Base-by-base conservation (phyloP, 352 stramenopile species). In the Phytophthora hybrid region DNA sequence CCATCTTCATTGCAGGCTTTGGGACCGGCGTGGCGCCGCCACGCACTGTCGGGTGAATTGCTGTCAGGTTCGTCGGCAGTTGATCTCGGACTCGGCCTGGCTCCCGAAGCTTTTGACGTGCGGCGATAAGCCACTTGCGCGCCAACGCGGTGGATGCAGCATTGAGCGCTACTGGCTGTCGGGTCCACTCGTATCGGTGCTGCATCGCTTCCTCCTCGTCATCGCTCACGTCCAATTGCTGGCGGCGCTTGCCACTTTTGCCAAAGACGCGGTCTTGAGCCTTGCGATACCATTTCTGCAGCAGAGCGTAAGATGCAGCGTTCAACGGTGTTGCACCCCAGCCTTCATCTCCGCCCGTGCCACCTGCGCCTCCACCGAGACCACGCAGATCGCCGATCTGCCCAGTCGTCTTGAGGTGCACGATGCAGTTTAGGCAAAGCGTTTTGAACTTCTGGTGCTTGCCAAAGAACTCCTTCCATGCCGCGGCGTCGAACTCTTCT, bases 381-480 rank as follows among this genome's bases (percentile, higher is more conserved):
- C 76, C 76, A 26, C 72, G 78, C 8, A 68, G 64, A 59, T 57
- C 61, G 9, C 59, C 55, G 11, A 82, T 57, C 31, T 71, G 76
- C 21, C 68, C 77, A 11, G 61, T 84, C 18, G 72, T 87, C 70
- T 80, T 89, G 49, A 97, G 66, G 66, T 97, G 86, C 16, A 92
- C 83, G 37, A 98, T 85, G 73, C 97, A 99, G 59, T 93, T 96
- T 18, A 98, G 78, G 66, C 96, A 99, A 29, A 99, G 84, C 19
- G 96, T 99, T 83, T 97, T 93, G 78, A 99, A 99, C 57, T 87
- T 87, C 76, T 98, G 91, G 73, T 98, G 89, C 78, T 97, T 89
- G 41, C 88, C 77, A 66, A 98, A 99, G 67, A 98, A 99, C 13
- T 88, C 88, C 74, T 99, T 99, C 94, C 97, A 99, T 7, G 93